Evolutionary conservation across 805 yeast species (phyloP), one percentile per base, ranked within the genome.

Genomic region (Starmerella vaccinii): DNA sequence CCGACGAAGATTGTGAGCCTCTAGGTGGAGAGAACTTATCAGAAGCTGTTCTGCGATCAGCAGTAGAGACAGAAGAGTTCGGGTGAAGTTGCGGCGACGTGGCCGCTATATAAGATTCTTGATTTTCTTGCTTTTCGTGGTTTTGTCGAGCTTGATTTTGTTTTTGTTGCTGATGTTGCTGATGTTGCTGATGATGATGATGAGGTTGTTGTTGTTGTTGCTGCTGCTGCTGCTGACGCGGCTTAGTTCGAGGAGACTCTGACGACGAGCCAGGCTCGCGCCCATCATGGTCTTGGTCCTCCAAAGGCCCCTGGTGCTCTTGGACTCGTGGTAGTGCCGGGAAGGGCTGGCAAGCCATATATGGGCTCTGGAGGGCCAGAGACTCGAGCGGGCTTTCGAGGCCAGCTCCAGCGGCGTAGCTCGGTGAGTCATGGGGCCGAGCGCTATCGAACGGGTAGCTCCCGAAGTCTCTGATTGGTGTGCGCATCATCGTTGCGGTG

Each of bases 371-470:
- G 5, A 51, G 27, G 9, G 53, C 50, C 9, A 52, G 51, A 9
- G 50, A 53, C 38, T 49, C 52, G 43, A 55, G 44, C 13, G 58
- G 58, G 33, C 57, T 54, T 19, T 55, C 55, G 10, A 49, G 48
- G 1, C 52, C 52, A 12, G 33, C 37, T 29, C 13, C 33, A 16
- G 39, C 19, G 9, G 33, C 19, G 24, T 34, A 53, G 23, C 22
- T 23, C 4, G 58, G 58, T 21, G 58, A 55, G 35, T 34, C 53
- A 13, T 27, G 34, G 21, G 12, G n/a, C 29, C 27, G 27, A 15
- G 15, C 9, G 34, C 34, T 15, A 38, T 50, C 55, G 26, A 39
- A 30, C 22, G 49, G 27, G 22, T 29, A 23, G 29, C 24, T 10
- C 33, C 23, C 3, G 38, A 39, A 35, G 10, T 47, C 49, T n/a